Base-by-base conservation (phyloP, 805 yeast genomes). In the Ogataea pini region DNA sequence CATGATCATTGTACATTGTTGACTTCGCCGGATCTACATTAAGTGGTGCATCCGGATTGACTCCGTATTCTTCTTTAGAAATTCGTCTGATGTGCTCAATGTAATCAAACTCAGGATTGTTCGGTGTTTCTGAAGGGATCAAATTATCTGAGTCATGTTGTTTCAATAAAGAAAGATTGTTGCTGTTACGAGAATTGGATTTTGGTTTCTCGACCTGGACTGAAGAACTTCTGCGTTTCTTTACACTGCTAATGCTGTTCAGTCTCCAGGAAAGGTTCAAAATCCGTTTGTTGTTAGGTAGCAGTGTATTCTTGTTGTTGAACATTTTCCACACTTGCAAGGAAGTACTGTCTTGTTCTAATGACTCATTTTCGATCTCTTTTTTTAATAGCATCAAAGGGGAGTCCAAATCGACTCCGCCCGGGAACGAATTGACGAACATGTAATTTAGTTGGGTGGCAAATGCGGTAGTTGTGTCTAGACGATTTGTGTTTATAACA, bases 61-160 rank as follows among this genome's bases (percentile, higher is more conserved):
- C 54, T 9, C 63, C 67, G 40, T 64, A 65, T 44, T 69, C 71
- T 43, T 65, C 69, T 44, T 62, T 63, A 17, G 72, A 66, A 34
- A 68, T 66, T 41, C 63, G 57, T 48, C 69, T 59, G 36, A 69
- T 69, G 50, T 69, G 72, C 44, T 66, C 70, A 22, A 69, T 65
- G 49, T 69, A 69, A 48, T 69, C 71, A 44, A 69, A 67, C 44
- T 63, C 67, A 4, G 63, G 62, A 40, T 60, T 62, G 36, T 57
- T 57, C 18, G 63, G 59, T n/a, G 58, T 48, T 13, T 53, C 55
- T 14, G 43, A 36, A 16, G 32, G 40, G n/a, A 53, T 51, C 27
- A 50, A 48, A 29, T 19, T 44, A 13, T 48, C 58, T 3, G 57
- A 50, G 22, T 46, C 56, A 36, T 58, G 57, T 25, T 52, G 54